These are phyloP conservation scores for Chimonanthus salicifolius DNA, from an alignment of 164 flowering plant species.

Conservation along the genomic window DNA sequence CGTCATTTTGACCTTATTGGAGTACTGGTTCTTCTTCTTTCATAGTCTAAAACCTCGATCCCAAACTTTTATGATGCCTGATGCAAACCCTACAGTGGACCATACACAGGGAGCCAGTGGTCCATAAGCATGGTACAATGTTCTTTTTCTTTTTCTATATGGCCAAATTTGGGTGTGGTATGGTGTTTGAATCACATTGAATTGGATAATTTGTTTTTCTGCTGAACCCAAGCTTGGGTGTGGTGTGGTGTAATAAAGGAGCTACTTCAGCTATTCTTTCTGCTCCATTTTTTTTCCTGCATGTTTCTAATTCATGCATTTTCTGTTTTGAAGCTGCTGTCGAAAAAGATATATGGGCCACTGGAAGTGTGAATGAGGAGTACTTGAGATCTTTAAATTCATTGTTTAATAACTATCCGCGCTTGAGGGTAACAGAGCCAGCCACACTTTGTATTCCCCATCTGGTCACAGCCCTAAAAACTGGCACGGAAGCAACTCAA, in stretches of 20 bases:
- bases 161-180: no score
- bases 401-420: constrained; percentile 82
- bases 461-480: constrained; percentile 79
- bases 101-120: no score
- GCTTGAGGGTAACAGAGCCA: constrained; percentile 92
- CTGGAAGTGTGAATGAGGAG: constrained; percentile 85
- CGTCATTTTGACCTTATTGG: no score
- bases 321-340: constrained; percentile 67
- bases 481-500: constrained; percentile 87
- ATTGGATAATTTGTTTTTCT: no score
- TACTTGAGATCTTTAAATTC: constrained; percentile 83
- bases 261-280: neutral
- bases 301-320: neutral
- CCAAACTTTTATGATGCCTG: no score
- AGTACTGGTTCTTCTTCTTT: no score
- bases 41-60: no score
- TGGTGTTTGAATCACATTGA: no score
- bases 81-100: no score
- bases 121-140: no score
- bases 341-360: constrained; percentile 91
- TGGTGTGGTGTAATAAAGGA: neutral
- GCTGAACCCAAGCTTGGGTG: no score
- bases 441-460: constrained; percentile 96
- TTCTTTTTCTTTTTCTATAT: no score
- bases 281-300: neutral